These are phyloP conservation scores for Paraphoma chrysanthemicola DNA, from an alignment of 2,329 filamentous ascomycete genomes.

Conservation along the genomic window DNA sequence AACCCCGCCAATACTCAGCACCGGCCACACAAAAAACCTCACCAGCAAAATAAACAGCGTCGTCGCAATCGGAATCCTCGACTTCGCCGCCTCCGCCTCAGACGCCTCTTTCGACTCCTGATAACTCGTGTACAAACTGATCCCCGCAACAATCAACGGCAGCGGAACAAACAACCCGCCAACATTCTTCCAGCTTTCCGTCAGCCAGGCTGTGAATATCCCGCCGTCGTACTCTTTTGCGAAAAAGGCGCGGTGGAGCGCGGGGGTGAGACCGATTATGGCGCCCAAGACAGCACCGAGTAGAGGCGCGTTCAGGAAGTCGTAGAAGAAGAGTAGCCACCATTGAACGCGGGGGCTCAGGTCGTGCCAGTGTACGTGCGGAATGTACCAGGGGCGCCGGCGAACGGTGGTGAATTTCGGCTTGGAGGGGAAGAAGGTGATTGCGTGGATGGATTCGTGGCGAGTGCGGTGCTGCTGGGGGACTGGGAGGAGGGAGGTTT, in stretches of 20 bases:
- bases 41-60: constrained; percentile 33
- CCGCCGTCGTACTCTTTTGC: constrained; percentile 30
- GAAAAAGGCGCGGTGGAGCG: constrained; percentile 36
- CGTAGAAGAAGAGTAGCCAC: constrained; percentile 40
- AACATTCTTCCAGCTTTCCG: constrained; percentile 36
- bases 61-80: constrained; percentile 19
- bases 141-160: constrained; percentile 37
- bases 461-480: constrained; percentile 7
- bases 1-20: constrained; percentile 56
- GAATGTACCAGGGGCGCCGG: constrained; percentile 35
- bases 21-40: constrained; percentile 38
- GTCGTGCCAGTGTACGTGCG: constrained; percentile 26
- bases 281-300: constrained; percentile 33
- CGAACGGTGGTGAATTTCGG: constrained; percentile 30
- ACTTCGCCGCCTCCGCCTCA: too few relatives aligned
- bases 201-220: constrained; percentile 40
- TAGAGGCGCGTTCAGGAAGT: constrained; percentile 41
- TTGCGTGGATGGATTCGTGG: constrained; percentile 22
- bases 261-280: constrained; percentile 33
- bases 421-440: constrained; percentile 42
- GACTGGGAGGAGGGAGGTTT: constrained; percentile 18
- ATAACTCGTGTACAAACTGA: constrained; percentile 34
- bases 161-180: constrained; percentile 36
- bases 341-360: constrained; percentile 33
- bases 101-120: constrained; percentile 17